Evolutionary conservation across 495 filamentous ascomycete genomes (phyloP).

Genomic region (Aspergillus conjunctus): DNA sequence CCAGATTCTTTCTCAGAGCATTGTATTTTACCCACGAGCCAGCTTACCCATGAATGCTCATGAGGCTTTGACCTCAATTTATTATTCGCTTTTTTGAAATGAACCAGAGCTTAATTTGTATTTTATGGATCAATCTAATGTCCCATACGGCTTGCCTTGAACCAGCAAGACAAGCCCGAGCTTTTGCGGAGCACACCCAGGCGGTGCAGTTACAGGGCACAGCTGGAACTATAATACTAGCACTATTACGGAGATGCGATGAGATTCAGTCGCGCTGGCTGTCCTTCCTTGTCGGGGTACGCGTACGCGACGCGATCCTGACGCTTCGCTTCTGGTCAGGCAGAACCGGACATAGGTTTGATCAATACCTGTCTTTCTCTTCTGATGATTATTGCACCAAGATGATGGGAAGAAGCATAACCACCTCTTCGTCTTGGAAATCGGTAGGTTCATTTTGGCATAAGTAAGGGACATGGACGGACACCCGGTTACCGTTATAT

Average conservation of each 20-base stretch:
- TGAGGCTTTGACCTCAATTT: no score
- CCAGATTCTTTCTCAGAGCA: no score
- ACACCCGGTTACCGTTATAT: background rate
- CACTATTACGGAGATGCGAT: conserved; percentile 4
- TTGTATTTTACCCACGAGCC: no score
- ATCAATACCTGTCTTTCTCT: background rate
- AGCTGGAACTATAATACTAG: background rate
- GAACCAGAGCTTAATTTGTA: no score
- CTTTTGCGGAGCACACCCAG: conserved; percentile 4
- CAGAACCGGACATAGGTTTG: background rate
- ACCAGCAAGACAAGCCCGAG: background rate
- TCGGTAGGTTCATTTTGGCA: background rate
- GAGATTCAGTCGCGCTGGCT: background rate
- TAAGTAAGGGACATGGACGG: background rate
- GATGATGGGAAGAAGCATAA: no score
- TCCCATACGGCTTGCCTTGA: background rate
- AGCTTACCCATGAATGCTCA: no score
- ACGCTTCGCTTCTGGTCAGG: background rate
- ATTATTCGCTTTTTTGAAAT: no score
- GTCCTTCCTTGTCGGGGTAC: background rate
- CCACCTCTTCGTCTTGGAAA: background rate
- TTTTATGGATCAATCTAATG: background rate
- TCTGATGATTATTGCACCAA: background rate
- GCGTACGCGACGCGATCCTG: conserved; percentile 24
- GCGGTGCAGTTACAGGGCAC: background rate